These are phyloP conservation scores for Punctularia strigosozonata DNA, from an alignment of 768 basidiomycete genomes.

Conservation along the genomic window DNA sequence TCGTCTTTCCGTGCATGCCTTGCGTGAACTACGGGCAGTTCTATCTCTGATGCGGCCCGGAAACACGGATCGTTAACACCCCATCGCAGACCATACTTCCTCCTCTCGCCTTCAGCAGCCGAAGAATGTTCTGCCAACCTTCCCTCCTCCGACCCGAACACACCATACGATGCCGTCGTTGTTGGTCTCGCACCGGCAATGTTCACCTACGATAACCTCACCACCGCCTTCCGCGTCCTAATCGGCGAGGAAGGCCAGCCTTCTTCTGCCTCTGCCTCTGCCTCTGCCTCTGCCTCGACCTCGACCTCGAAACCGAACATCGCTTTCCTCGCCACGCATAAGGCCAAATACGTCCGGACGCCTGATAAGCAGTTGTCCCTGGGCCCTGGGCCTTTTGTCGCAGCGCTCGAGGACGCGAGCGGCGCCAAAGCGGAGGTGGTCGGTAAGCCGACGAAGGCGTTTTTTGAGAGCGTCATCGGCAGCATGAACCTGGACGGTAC, in stretches of 20 bases:
- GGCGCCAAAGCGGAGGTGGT: slow-evolving; percentile 38
- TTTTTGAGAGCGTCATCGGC: slow-evolving; percentile 46
- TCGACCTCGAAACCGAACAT: slow-evolving; percentile 4
- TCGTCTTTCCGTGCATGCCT: not conserved
- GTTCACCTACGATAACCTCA: slow-evolving; percentile 44
- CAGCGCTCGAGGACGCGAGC: slow-evolving; percentile 45
- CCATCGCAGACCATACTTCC: slow-evolving; percentile 46
- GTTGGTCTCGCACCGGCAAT: slow-evolving; percentile 43
- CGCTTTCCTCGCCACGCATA: slow-evolving; percentile 50
- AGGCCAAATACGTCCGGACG: slow-evolving; percentile 35
- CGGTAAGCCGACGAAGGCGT: slow-evolving; percentile 49
- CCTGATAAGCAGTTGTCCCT: slow-evolving; percentile 40
- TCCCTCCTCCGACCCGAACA: slow-evolving; percentile 6
- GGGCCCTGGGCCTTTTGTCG: slow-evolving; percentile 62
- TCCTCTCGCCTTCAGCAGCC: slow-evolving; percentile 30
- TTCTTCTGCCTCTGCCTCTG: slow-evolving; percentile 3
- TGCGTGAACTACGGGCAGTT: no score
- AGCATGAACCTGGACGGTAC: slow-evolving; percentile 22
- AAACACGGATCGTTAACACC: no score
- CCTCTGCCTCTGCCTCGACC: not conserved
- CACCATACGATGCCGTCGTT: slow-evolving; percentile 46
- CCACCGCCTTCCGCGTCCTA: slow-evolving; percentile 57
- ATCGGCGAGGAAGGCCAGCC: slow-evolving; percentile 22
- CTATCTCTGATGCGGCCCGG: no score
- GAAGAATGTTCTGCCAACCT: slow-evolving; percentile 13